phyloP scores from a whole-genome alignment of 306 rosid genomes.

The Dalbergia cochinchinensis region DNA sequence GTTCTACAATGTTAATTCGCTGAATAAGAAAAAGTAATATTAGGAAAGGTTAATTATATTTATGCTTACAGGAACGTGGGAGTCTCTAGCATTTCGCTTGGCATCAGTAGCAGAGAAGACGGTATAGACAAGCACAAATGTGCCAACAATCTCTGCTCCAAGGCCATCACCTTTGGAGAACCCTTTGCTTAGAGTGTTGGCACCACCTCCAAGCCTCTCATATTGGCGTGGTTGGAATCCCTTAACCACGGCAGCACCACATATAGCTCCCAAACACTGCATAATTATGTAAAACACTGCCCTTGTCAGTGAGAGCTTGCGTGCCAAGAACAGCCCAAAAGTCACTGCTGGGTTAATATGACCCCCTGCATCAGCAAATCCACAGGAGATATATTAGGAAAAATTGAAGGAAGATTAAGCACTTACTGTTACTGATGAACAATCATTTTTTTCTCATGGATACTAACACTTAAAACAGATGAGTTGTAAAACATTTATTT shows the following conservation, averaged over 20 bases:
- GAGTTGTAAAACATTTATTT: too few species aligned
- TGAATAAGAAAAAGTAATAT: neutral
- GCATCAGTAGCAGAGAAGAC: conserved; percentile 53
- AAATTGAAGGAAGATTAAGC: neutral
- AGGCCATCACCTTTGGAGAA: conserved; percentile 44
- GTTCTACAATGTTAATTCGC: too few species aligned
- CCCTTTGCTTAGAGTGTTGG: conserved; percentile 19
- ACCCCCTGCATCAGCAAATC: conserved; percentile 42
- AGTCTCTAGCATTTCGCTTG: conserved; percentile 48
- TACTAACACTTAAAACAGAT: neutral
- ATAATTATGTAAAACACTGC: conserved; percentile 42
- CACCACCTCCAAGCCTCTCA: conserved; percentile 50
- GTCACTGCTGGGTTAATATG: conserved; percentile 50
- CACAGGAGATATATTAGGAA: neutral
- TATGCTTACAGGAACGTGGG: conserved; percentile 49
- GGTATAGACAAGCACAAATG: conserved; percentile 50
- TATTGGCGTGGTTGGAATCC: conserved; percentile 42
- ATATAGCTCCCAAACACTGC: conserved; percentile 47
- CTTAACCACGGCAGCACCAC: conserved; percentile 47
- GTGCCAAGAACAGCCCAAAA: conserved; percentile 47
- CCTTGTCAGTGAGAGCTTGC: conserved; percentile 40
- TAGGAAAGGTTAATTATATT: neutral
- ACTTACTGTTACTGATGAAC: neutral
- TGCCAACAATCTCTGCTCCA: conserved; percentile 51
- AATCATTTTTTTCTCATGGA: neutral